Percentiles rank a stretch among this genome's conserved stretches.
phyloP scores from a whole-genome alignment of 495 filamentous ascomycete genomes.

The Aspergillus bridgeri region DNA sequence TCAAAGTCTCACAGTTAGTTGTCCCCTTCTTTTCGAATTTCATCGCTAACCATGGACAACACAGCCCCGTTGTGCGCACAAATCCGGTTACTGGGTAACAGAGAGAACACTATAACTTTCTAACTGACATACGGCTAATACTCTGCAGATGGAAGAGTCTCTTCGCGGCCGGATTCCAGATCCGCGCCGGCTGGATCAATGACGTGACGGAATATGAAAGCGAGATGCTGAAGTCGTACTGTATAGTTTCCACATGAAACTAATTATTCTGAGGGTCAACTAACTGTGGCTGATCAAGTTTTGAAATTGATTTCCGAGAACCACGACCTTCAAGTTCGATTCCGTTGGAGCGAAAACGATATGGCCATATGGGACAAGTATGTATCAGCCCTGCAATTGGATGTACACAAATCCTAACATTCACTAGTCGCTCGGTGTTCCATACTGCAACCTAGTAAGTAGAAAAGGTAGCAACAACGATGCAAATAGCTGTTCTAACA shows the following conservation, averaged over 20 bases:
- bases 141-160: slow-evolving; percentile 53
- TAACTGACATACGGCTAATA: no score
- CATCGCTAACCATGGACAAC: neutral
- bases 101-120: no score
- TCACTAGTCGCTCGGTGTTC: slow-evolving; percentile 65
- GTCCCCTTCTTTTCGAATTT: neutral
- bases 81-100: slow-evolving; percentile 67
- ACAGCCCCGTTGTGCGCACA: slow-evolving; percentile 58
- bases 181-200: slow-evolving; percentile 12
- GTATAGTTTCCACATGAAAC: neutral
- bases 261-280: neutral
- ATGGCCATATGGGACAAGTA: slow-evolving; percentile 26
- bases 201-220: slow-evolving; percentile 40
- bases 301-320: slow-evolving; percentile 59
- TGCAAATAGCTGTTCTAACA: neutral
- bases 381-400: neutral
- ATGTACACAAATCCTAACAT: slow-evolving; percentile 16
- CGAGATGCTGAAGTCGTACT: slow-evolving; percentile 17
- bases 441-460: slow-evolving; percentile 57
- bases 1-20: slow-evolving; percentile 51
- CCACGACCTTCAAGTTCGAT: slow-evolving; percentile 67
- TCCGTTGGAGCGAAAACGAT: slow-evolving; percentile 55
- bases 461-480: neutral
- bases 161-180: slow-evolving; percentile 47
- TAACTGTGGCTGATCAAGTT: slow-evolving; percentile 38